Evolutionary conservation across 495 filamentous ascomycete genomes (phyloP).

Genomic region (Ramalina intermedia): DNA sequence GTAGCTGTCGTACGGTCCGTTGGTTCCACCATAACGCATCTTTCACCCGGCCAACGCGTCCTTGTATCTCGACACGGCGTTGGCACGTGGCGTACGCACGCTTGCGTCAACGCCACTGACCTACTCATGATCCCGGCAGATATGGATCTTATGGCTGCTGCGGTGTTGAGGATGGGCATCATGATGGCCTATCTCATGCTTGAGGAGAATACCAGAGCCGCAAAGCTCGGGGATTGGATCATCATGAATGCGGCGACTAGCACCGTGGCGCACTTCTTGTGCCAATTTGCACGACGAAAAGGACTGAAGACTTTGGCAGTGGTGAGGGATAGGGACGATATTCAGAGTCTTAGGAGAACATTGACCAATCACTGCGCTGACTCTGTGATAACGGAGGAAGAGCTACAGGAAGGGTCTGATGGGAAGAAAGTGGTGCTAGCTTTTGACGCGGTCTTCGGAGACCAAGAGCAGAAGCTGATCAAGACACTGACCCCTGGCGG

Average conservation of each 20-base stretch:
- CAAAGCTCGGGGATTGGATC: conserved; percentile 8
- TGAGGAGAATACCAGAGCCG: conserved; percentile 1
- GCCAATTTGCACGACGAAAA: conserved; percentile 6
- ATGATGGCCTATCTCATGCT: conserved; percentile 7
- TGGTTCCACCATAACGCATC: neutral
- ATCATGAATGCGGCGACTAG: conserved; percentile 8
- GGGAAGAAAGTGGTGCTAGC: conserved; percentile 4
- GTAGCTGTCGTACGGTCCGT: conserved; percentile 1
- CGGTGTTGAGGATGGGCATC: conserved; percentile 2
- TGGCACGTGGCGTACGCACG: conserved; percentile 11
- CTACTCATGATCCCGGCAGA: conserved; percentile 6
- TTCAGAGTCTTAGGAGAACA: neutral
- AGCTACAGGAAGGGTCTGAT: neutral
- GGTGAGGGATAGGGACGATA: conserved; percentile 10
- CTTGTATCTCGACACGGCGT: conserved; percentile 5
- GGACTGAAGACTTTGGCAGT: conserved; percentile 3
- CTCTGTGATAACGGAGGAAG: neutral
- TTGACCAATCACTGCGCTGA: neutral
- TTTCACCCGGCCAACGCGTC: conserved; percentile 7
- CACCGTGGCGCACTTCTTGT: conserved; percentile 5
- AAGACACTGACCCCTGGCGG: conserved; percentile 6
- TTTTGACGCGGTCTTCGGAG: conserved; percentile 9
- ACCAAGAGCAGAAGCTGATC: conserved; percentile 4
- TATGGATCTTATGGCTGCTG: conserved; percentile 4
- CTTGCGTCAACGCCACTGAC: conserved; percentile 1